Percentiles rank a stretch among this genome's conserved stretches.
These are phyloP conservation scores for Eimeria sp. DNA, from an alignment of 169 alveolate species.

Conservation along the genomic window DNA sequence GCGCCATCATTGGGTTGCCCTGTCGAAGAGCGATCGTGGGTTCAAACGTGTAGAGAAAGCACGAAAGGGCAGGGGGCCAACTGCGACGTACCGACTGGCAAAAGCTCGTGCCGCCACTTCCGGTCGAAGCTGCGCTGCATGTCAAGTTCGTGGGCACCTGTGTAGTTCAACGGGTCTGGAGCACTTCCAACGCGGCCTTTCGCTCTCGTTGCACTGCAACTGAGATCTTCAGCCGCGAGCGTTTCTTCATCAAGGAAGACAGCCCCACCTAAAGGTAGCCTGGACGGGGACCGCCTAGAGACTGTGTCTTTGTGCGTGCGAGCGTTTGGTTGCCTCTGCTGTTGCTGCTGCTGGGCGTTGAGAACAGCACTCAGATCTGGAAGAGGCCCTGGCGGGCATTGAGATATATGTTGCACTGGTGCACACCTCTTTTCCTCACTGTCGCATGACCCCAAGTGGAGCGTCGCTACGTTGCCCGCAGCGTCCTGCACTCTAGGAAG, in stretches of 20 bases:
- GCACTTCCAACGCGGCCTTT: constrained; percentile 10
- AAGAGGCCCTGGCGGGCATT: neutral
- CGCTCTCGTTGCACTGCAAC: neutral
- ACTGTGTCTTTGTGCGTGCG: neutral
- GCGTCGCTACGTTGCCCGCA: neutral
- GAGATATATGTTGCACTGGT: neutral
- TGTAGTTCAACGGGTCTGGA: constrained; percentile 24
- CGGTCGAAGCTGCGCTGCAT: constrained; percentile 59
- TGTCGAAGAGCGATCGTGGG: neutral
- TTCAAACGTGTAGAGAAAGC: neutral
- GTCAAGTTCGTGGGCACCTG: constrained; percentile 34
- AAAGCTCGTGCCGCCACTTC: constrained; percentile 60
- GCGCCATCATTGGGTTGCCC: neutral
- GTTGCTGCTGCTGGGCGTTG: neutral
- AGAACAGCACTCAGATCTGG: constrained; percentile 44
- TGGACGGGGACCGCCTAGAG: neutral
- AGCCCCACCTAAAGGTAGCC: constrained; percentile 9
- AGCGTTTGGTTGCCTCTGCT: neutral
- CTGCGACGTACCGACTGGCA: constrained; percentile 50
- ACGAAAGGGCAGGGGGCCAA: neutral
- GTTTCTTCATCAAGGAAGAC: constrained; percentile 49
- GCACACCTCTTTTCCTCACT: neutral
- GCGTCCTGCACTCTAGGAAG: neutral
- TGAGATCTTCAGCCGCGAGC: constrained; percentile 48
- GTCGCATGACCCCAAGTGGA: neutral